Percentiles rank a stretch among this genome's conserved stretches.
Conservation (phyloP, 1,139 yeast genomes). For the Hyphopichia buzzinii region DNA sequence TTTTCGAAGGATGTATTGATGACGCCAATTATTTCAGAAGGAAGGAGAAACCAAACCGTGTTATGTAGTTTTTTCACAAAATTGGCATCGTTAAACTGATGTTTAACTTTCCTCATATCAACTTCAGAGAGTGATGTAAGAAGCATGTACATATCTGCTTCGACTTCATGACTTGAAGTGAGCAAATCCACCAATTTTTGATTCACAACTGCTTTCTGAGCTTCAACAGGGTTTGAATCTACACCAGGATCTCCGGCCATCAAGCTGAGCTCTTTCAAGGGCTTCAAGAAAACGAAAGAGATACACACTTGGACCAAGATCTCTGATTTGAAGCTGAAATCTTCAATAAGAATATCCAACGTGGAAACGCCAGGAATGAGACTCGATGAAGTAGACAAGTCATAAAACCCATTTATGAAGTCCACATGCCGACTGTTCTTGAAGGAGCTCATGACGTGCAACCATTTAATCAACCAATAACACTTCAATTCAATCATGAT, state of each 20-base stretch:
- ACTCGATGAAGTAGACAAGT: slow-evolving; percentile 10
- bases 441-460: slow-evolving; percentile 22
- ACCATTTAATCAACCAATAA: slow-evolving; percentile 22
- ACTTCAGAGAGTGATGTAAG: slow-evolving; percentile 17
- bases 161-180: slow-evolving; percentile 11
- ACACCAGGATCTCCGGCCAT: slow-evolving; percentile 7
- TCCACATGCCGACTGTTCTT: slow-evolving; percentile 23
- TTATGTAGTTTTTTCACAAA: slow-evolving; percentile 12
- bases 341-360: slow-evolving; percentile 7
- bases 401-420: slow-evolving; percentile 21
- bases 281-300: slow-evolving; percentile 24
- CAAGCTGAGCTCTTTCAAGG: slow-evolving; percentile 28
- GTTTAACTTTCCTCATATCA: slow-evolving; percentile 13
- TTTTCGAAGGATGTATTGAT: slow-evolving; percentile 2
- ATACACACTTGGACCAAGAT: slow-evolving; percentile 25
- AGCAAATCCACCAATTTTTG: slow-evolving; percentile 6
- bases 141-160: slow-evolving; percentile 8
- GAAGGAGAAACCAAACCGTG: slow-evolving; percentile 22
- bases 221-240: slow-evolving; percentile 11
- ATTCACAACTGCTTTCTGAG: slow-evolving; percentile 1
- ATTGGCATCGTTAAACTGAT: slow-evolving; percentile 7
- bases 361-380: slow-evolving; percentile 6
- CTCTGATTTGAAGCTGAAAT: slow-evolving; percentile 15
- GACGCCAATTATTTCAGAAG: slow-evolving; percentile 13
- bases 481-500: slow-evolving; percentile 17